phyloP scores from a whole-genome alignment of 495 filamentous ascomycete species.

The Neurospora sp. region DNA sequence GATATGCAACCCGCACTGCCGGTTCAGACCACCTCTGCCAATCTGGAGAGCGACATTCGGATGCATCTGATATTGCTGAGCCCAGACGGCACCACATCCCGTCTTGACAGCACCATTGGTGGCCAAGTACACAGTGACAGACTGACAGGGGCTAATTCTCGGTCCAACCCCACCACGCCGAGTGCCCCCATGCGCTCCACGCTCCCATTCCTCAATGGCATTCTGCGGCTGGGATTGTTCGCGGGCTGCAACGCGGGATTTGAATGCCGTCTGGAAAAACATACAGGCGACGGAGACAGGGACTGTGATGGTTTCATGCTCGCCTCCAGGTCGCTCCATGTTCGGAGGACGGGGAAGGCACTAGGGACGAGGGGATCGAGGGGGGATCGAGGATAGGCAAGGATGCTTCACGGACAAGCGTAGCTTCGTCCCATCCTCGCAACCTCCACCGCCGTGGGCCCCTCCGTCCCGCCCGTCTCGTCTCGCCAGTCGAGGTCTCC shows the following conservation, averaged over 20 bases:
- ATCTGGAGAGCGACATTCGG: neutral
- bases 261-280: neutral
- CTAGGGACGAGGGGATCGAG: neutral
- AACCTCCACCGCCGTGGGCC: neutral
- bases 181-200: neutral
- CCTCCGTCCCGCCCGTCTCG: neutral
- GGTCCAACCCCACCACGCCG: neutral
- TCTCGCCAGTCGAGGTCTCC: constrained; percentile 1
- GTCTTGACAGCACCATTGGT: neutral
- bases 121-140: neutral
- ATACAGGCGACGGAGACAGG: neutral
- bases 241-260: neutral
- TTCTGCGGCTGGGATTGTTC: neutral
- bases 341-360: neutral
- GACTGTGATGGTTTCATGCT: neutral
- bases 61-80: neutral
- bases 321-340: neutral
- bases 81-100: neutral
- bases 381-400: neutral
- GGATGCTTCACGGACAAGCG: neutral
- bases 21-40: neutral
- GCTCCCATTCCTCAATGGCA: neutral
- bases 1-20: neutral
- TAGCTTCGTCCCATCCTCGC: neutral
- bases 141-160: neutral